Conservation (phyloP, 176 grass and related monocot species). For the Aechmea fasciata region DNA sequence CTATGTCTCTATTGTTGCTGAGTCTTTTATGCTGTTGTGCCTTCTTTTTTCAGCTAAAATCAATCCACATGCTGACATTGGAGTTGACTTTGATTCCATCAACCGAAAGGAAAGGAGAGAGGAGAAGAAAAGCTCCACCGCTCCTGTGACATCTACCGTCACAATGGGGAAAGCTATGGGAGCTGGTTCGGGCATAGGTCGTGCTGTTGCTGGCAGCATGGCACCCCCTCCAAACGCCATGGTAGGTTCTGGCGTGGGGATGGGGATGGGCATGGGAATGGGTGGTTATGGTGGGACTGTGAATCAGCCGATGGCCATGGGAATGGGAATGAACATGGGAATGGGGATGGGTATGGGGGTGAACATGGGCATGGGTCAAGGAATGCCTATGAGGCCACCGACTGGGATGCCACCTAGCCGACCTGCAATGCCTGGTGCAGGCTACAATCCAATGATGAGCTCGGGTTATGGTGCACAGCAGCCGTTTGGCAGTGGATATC, state of each 20-base stretch:
- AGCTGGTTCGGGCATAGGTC: conserved; percentile 65
- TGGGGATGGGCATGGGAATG: conserved; percentile 55
- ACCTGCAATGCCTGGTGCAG: conserved; percentile 35
- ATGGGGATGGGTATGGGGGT: conserved; percentile 36
- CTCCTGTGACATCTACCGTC: conserved; percentile 50
- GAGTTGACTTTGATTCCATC: conserved; percentile 93
- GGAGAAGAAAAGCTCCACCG: conserved; percentile 66
- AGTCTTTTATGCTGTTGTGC: neutral
- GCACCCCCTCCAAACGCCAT: conserved; percentile 49
- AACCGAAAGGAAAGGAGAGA: conserved; percentile 88
- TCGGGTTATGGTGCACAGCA: conserved; percentile 60
- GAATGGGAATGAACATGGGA: conserved; percentile 34
- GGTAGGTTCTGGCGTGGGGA: conserved; percentile 34
- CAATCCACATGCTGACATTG: conserved; percentile 92
- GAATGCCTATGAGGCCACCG: conserved; percentile 53
- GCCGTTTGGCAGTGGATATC: conserved; percentile 69
- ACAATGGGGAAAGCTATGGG: conserved; percentile 99
- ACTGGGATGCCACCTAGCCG: conserved; percentile 53
- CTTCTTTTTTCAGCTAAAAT: conserved; percentile 58
- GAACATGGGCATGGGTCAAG: conserved; percentile 49
- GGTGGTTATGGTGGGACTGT: conserved; percentile 1
- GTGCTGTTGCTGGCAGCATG: conserved; percentile 40
- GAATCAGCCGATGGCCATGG: conserved; percentile 46
- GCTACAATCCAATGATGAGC: conserved; percentile 75
- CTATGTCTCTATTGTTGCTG: neutral